Conservation (phyloP, 768 basidiomycete genomes). For the Leccinum fibrillosum region DNA sequence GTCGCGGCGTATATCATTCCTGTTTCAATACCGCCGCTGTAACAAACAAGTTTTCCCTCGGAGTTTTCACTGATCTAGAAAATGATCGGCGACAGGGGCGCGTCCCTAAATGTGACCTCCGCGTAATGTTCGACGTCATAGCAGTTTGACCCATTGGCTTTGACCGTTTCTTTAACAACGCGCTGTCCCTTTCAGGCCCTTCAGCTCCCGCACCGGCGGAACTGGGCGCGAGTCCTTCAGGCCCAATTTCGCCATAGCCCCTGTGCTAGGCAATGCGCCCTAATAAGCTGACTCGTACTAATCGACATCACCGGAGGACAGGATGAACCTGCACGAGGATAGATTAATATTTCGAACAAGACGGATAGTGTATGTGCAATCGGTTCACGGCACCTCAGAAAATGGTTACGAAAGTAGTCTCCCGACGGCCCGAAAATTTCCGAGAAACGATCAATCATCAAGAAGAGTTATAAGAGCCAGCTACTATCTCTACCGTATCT, state of each 20-base stretch:
- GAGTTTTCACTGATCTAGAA: too few species aligned
- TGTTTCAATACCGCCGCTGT: slow-evolving; percentile 7
- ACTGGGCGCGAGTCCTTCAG: slow-evolving; percentile 18
- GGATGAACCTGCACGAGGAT: slow-evolving; percentile 57
- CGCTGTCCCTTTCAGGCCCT: slow-evolving; percentile 14
- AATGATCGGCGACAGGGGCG: not conserved
- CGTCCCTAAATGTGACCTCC: not conserved
- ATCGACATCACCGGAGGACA: slow-evolving; percentile 16
- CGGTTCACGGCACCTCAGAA: too few species aligned
- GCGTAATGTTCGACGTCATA: slow-evolving; percentile 4
- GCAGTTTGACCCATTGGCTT: slow-evolving; percentile 35
- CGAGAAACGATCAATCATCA: too few species aligned
- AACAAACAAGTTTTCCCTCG: too few species aligned
- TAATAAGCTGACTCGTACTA: not conserved
- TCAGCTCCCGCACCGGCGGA: slow-evolving; percentile 7
- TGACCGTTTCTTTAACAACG: slow-evolving; percentile 44
- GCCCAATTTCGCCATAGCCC: slow-evolving; percentile 21
- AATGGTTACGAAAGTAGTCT: too few species aligned
- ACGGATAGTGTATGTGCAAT: too few species aligned
- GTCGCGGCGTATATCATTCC: slow-evolving; percentile 81
- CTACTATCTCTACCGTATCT: too few species aligned
- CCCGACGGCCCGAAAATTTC: too few species aligned
- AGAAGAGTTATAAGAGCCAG: too few species aligned
- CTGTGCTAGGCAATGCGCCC: slow-evolving; percentile 12
- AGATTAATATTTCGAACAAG: too few species aligned